Conservation (phyloP, 441 rosid species). For the Eutrema salsugineum region DNA sequence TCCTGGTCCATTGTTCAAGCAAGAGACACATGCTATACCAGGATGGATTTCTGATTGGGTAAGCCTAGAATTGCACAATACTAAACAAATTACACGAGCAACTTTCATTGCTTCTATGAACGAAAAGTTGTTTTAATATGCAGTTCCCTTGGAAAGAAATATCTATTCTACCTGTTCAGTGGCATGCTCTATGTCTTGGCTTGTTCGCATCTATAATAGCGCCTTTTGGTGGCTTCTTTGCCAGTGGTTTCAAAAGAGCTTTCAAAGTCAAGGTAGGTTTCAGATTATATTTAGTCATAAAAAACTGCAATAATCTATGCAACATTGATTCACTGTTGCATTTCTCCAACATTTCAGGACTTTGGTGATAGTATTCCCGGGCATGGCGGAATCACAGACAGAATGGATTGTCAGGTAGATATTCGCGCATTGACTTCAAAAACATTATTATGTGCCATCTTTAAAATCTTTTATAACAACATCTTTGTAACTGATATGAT, state of each 20-base stretch:
- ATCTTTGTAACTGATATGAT: background rate
- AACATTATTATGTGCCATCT: background rate
- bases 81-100: background rate
- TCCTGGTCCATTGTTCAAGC: constrained; percentile 79
- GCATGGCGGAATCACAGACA: too few species aligned
- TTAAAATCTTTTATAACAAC: background rate
- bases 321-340: background rate
- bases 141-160: constrained; percentile 83
- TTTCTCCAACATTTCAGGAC: constrained; percentile 69
- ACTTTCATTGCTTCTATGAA: background rate
- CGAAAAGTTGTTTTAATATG: background rate
- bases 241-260: constrained; percentile 95
- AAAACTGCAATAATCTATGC: too few species aligned
- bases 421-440: background rate
- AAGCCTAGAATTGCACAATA: background rate
- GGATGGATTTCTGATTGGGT: constrained; percentile 63
- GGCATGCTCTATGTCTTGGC: constrained; percentile 90
- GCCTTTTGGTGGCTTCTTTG: constrained; percentile 96
- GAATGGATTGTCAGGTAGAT: constrained; percentile 94
- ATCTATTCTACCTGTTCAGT: constrained; percentile 69
- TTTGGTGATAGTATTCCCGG: constrained; percentile 97
- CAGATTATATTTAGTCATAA: too few species aligned
- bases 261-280: constrained; percentile 72
- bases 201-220: constrained; percentile 91
- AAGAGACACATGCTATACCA: constrained; percentile 52